Conservation (phyloP, 106 monocot genomes). For the Ottelia alismoides region DNA sequence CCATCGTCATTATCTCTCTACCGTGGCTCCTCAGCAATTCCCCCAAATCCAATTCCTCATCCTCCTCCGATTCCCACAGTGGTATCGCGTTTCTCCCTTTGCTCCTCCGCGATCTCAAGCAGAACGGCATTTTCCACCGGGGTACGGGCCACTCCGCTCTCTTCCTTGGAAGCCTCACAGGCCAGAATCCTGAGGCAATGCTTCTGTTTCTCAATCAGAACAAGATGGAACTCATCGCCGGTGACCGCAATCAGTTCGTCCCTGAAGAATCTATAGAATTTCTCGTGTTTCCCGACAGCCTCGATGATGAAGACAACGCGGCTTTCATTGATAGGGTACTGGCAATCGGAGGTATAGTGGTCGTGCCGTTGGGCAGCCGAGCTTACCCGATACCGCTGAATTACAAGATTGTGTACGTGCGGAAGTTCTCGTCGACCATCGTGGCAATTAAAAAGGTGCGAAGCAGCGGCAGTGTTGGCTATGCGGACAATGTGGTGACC, state of each 20-base stretch:
- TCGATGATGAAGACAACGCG: conserved; percentile 5
- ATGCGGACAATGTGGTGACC: background rate
- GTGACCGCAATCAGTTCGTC: background rate
- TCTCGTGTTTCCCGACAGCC: conserved; percentile 19
- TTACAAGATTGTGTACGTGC: conserved; percentile 38
- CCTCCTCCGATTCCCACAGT: background rate
- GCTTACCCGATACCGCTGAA: conserved; percentile 12
- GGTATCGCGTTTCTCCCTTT: conserved; percentile 21
- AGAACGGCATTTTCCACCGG: conserved; percentile 32
- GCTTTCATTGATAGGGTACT: conserved; percentile 21
- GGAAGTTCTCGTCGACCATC: conserved; percentile 21
- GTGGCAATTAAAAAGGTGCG: conserved; percentile 31
- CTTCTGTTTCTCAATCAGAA: conserved; percentile 19
- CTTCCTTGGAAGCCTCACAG: conserved; percentile 39
- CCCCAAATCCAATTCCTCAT: background rate
- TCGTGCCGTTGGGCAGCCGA: conserved; percentile 11
- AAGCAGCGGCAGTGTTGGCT: background rate
- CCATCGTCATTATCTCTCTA: background rate
- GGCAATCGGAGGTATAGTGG: conserved; percentile 36
- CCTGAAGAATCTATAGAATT: conserved; percentile 23
- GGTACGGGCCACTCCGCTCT: conserved; percentile 13
- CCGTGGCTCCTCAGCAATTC: background rate
- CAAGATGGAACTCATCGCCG: conserved; percentile 13
- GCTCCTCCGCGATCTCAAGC: conserved; percentile 30
- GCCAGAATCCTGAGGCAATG: conserved; percentile 3